These are phyloP conservation scores for Nematodospora valgi DNA, from an alignment of 805 yeast genomes.

Conservation along the genomic window DNA sequence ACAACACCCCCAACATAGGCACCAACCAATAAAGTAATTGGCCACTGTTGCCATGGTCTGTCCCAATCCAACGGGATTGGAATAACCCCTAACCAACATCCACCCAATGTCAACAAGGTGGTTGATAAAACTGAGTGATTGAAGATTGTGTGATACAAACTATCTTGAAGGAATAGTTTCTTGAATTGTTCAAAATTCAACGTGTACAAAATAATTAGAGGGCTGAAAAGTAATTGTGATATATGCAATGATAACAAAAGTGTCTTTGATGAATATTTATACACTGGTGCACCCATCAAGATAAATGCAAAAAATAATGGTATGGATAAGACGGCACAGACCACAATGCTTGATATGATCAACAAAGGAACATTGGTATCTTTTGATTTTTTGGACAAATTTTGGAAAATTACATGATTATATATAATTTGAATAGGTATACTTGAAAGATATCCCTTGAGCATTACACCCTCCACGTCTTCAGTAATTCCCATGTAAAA, in stretches of 20 bases:
- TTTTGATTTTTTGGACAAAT: slow-evolving; percentile 9
- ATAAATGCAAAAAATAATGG: slow-evolving; percentile 44
- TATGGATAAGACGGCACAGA: slow-evolving; percentile 32
- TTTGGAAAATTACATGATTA: slow-evolving; percentile 15
- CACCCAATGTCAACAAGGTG: slow-evolving; percentile 38
- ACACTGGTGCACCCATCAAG: slow-evolving; percentile 79
- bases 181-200: slow-evolving; percentile 43
- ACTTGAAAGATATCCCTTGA: slow-evolving; percentile 23
- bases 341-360: slow-evolving; percentile 22
- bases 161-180: slow-evolving; percentile 18
- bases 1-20: slow-evolving; percentile 67
- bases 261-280: slow-evolving; percentile 51
- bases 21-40: slow-evolving; percentile 80
- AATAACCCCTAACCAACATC: slow-evolving; percentile 89
- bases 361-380: slow-evolving; percentile 18
- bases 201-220: slow-evolving; percentile 55
- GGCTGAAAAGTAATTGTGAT: slow-evolving; percentile 57
- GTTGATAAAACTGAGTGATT: slow-evolving; percentile 25
- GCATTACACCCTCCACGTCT: slow-evolving; percentile 19
- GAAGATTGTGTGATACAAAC: slow-evolving; percentile 19
- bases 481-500: slow-evolving; percentile 27
- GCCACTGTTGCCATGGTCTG: slow-evolving; percentile 96
- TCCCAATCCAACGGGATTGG: slow-evolving; percentile 99
- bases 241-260: slow-evolving; percentile 59
- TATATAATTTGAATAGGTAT: slow-evolving; percentile 22